Percentiles rank a stretch among this genome's conserved stretches.
phyloP scores from a whole-genome alignment of 2,329 filamentous ascomycete genomes.

The Pseudohalonectria lignicola region DNA sequence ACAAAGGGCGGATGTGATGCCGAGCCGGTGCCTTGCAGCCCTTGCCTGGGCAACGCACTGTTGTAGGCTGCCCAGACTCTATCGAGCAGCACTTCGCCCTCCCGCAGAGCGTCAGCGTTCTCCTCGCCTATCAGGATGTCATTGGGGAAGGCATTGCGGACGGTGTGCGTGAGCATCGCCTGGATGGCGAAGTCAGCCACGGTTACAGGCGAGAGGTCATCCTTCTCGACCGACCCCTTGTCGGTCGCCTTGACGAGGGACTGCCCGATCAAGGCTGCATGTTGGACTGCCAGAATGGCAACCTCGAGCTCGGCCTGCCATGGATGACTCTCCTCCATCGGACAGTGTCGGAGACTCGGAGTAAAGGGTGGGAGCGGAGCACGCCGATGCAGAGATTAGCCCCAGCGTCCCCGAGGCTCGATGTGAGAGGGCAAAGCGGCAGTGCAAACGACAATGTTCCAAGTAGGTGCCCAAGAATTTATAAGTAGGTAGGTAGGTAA shows the following conservation, averaged over 20 bases:
- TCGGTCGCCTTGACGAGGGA: conserved; percentile 32
- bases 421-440: too few relatives aligned
- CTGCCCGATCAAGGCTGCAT: conserved; percentile 37
- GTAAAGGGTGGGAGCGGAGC: too few relatives aligned
- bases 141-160: conserved; percentile 36
- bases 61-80: conserved; percentile 32
- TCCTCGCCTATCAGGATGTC: conserved; percentile 47
- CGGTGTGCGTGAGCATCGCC: conserved; percentile 38
- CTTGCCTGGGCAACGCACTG: not conserved
- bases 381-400: too few relatives aligned
- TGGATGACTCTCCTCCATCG: too few relatives aligned
- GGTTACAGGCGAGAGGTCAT: conserved; percentile 45
- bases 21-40: not conserved
- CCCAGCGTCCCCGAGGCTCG: too few relatives aligned
- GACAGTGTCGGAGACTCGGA: too few relatives aligned
- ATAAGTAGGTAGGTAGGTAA: too few relatives aligned
- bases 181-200: conserved; percentile 50
- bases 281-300: conserved; percentile 29
- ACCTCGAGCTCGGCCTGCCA: conserved; percentile 30
- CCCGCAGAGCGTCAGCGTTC: conserved; percentile 33
- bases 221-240: conserved; percentile 40
- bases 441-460: too few relatives aligned
- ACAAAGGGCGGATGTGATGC: too few relatives aligned
- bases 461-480: too few relatives aligned
- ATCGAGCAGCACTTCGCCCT: conserved; percentile 27